These are phyloP conservation scores for Chytridium lagenaria DNA, from an alignment of 371 early-diverging fungal genomes.

Conservation along the genomic window DNA sequence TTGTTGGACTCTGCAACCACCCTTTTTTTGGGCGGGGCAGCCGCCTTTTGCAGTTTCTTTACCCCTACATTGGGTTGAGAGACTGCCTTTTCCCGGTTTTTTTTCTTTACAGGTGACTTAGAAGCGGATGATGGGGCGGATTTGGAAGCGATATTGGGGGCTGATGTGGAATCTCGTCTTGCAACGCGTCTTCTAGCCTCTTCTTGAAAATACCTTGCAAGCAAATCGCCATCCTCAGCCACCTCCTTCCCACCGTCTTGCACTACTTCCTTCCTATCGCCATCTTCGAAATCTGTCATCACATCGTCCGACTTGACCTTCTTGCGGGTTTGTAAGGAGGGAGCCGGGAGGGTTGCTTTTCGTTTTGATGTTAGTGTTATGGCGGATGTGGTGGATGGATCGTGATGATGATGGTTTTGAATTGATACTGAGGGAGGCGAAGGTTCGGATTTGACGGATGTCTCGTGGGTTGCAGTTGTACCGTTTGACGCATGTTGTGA, in stretches of 20 bases:
- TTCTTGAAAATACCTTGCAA: neutral
- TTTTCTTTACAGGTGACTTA: too few species aligned
- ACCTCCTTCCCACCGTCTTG: too few species aligned
- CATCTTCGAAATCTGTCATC: neutral
- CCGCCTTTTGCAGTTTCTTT: neutral
- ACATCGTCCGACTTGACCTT: slow-evolving; percentile 19
- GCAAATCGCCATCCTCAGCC: neutral
- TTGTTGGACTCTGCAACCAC: slow-evolving; percentile 20
- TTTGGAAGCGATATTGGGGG: neutral
- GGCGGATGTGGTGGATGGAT: neutral
- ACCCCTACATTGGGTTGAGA: too few species aligned
- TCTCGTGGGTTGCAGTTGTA: too few species aligned
- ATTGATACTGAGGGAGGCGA: neutral
- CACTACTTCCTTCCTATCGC: too few species aligned
- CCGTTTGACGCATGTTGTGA: too few species aligned
- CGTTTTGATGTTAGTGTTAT: neutral
- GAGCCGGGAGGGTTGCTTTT: neutral
- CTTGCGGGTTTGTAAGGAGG: neutral
- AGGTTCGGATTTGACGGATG: too few species aligned
- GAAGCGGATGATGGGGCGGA: too few species aligned
- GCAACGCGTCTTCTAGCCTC: neutral
- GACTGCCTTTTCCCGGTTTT: too few species aligned
- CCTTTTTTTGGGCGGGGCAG: neutral
- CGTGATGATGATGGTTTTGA: neutral
- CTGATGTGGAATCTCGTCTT: too few species aligned